Evolutionary conservation across 1,139 yeast species (phyloP).

Genomic region (Geotrichum restrictum): DNA sequence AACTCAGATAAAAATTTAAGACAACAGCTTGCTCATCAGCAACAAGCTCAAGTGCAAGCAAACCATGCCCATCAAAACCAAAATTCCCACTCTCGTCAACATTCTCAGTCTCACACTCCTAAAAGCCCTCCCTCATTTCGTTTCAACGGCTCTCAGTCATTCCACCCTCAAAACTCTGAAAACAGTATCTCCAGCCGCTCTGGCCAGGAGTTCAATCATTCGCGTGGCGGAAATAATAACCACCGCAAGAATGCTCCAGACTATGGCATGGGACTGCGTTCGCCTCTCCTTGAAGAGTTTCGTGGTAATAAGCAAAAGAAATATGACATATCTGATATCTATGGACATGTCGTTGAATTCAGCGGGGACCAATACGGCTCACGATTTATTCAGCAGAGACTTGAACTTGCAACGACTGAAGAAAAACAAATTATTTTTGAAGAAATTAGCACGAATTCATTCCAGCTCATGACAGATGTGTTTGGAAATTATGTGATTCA

Average conservation of each 20-base stretch:
- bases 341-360: slow-evolving; percentile 87
- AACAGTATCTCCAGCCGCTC: background rate
- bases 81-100: background rate
- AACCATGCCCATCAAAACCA: background rate
- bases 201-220: background rate
- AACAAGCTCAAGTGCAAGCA: slow-evolving; percentile 1
- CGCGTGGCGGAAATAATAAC: background rate
- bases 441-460: slow-evolving; percentile 71
- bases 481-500: slow-evolving; percentile 97
- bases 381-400: slow-evolving; percentile 86
- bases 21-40: slow-evolving; percentile 22
- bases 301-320: slow-evolving; percentile 64
- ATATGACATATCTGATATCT: slow-evolving; percentile 63
- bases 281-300: slow-evolving; percentile 83
- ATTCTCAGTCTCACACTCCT: slow-evolving; percentile 1
- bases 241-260: slow-evolving; percentile 5
- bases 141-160: slow-evolving; percentile 4
- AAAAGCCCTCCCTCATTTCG: slow-evolving; percentile 2
- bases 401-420: slow-evolving; percentile 58
- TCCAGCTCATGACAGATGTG: slow-evolving; percentile 89
- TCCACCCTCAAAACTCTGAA: slow-evolving; percentile 2
- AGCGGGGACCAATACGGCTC: slow-evolving; percentile 97
- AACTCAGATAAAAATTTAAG: slow-evolving; percentile 20
- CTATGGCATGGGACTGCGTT: slow-evolving; percentile 44
- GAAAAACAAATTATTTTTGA: slow-evolving; percentile 81